phyloP scores from a whole-genome alignment of 2,329 filamentous ascomycete species.

The Sclerotinia trifoliorum region DNA sequence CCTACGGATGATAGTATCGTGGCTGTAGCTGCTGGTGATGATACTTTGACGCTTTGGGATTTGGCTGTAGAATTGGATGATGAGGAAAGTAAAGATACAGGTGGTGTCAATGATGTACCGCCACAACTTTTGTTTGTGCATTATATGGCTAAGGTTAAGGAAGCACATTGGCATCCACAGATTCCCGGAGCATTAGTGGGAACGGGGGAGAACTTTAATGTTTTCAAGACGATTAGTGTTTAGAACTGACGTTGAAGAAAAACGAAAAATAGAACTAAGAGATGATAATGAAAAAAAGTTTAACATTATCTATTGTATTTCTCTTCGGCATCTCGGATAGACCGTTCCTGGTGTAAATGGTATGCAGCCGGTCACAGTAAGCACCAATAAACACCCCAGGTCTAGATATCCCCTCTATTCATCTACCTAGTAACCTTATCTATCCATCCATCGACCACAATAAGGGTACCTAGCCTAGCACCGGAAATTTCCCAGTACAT shows the following conservation, averaged over 20 bases:
- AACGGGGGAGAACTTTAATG: slow-evolving; percentile 84
- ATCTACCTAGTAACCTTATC: too few species aligned
- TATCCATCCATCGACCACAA: too few species aligned
- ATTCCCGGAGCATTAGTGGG: slow-evolving; percentile 87
- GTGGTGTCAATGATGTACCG: slow-evolving; percentile 83
- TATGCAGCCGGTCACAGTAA: too few species aligned
- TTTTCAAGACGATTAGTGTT: slow-evolving; percentile 81
- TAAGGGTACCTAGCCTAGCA: too few species aligned
- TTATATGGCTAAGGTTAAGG: slow-evolving; percentile 92
- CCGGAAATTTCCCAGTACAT: too few species aligned
- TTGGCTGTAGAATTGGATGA: slow-evolving; percentile 94
- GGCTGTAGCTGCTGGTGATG: slow-evolving; percentile 86
- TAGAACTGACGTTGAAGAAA: slow-evolving; percentile 42
- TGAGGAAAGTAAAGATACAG: slow-evolving; percentile 89
- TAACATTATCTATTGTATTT: neutral
- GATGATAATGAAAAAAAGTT: slow-evolving; percentile 12
- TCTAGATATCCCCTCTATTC: too few species aligned
- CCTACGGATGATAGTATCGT: slow-evolving; percentile 96
- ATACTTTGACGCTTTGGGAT: slow-evolving; percentile 95
- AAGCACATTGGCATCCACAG: slow-evolving; percentile 96
- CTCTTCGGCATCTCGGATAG: neutral
- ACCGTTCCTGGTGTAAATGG: neutral
- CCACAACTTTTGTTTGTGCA: slow-evolving; percentile 95
- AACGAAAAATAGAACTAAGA: neutral
- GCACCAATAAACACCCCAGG: too few species aligned